These are phyloP conservation scores for Fusarium sacchari DNA, from an alignment of 2,329 filamentous ascomycete species.

Conservation along the genomic window DNA sequence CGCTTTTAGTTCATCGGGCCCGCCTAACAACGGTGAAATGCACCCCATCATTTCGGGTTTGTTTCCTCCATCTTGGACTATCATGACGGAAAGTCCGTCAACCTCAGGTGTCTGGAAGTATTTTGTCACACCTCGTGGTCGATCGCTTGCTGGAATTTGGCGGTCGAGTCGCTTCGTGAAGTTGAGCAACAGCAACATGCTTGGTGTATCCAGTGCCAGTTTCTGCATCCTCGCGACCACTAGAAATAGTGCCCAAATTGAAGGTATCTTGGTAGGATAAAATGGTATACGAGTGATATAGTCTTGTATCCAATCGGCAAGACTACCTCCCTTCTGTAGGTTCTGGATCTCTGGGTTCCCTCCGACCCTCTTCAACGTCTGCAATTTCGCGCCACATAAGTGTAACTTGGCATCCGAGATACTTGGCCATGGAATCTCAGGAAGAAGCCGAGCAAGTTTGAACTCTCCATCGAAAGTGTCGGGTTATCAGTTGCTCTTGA, in stretches of 20 bases:
- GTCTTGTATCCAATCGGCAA: neutral
- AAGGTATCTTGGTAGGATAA: neutral
- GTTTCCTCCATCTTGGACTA: neutral
- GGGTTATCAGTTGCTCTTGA: neutral
- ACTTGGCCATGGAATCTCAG: neutral
- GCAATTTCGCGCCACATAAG: neutral
- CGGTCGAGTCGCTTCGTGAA: neutral
- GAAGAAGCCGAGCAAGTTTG: rapidly evolving
- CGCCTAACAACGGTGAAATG: neutral
- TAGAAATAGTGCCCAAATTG: neutral
- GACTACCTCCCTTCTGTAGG: neutral
- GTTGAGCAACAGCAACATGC: neutral
- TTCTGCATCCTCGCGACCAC: neutral
- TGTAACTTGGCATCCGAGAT: neutral
- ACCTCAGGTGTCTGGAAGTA: neutral
- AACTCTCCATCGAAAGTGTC: neutral
- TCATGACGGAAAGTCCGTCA: neutral
- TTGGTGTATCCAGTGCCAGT: neutral
- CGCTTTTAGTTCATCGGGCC: neutral
- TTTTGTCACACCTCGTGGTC: neutral
- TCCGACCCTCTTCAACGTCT: neutral
- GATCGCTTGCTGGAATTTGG: neutral
- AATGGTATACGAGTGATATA: neutral
- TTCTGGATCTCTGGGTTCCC: neutral
- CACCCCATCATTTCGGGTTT: neutral